Conservation (phyloP, 331 rosid species). For the Stylosanthes scabra region DNA sequence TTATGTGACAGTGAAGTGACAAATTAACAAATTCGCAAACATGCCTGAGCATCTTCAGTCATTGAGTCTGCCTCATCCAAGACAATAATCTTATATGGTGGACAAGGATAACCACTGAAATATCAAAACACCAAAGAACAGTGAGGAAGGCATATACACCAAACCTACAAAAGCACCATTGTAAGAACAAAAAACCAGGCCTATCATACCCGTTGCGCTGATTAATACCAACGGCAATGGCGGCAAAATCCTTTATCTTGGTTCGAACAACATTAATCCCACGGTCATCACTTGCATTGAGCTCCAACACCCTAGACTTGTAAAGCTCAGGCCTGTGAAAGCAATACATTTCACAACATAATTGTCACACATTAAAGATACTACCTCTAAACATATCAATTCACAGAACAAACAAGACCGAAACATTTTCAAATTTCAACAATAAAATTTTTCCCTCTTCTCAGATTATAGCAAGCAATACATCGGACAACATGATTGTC, state of each 20-base stretch:
- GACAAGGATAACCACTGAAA: constrained; percentile 83
- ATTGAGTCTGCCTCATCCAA: constrained; percentile 96
- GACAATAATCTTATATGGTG: constrained; percentile 88
- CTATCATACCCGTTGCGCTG: constrained; percentile 60
- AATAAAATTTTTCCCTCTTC: neutral
- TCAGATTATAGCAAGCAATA: constrained; percentile 28
- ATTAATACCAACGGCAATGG: constrained; percentile 67
- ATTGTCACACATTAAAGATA: neutral
- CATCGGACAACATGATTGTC: constrained; percentile 15
- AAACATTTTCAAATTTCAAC: neutral
- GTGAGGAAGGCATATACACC: constrained; percentile 12
- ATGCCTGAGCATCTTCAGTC: constrained; percentile 97
- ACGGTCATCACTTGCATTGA: constrained; percentile 99
- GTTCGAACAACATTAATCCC: constrained; percentile 95
- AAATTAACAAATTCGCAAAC: constrained; percentile 8
- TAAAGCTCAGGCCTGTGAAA: constrained; percentile 78
- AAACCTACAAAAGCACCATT: neutral
- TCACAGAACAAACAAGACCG: neutral
- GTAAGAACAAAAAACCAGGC: neutral
- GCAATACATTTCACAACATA: constrained; percentile 25
- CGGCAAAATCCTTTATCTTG: constrained; percentile 87
- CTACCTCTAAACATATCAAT: neutral
- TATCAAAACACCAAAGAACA: constrained; percentile 1
- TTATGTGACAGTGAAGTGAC: neutral
- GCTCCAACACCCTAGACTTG: constrained; percentile 88